Percentiles rank a stretch among this genome's conserved stretches.
Conservation (phyloP, 2,329 filamentous ascomycete species). For the Cladophialophora exuberans region DNA sequence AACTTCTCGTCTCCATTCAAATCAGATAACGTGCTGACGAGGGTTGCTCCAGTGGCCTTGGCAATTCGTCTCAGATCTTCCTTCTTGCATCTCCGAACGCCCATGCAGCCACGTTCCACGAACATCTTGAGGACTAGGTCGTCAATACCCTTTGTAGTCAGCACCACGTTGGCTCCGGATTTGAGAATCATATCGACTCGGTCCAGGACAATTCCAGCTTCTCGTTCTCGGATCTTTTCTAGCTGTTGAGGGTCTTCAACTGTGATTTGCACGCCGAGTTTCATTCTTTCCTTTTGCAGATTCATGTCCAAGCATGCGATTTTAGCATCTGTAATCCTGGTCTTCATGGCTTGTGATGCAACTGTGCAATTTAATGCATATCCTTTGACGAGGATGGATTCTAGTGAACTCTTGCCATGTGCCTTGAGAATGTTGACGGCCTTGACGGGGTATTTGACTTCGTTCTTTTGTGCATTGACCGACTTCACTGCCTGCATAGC, state of each 20-base stretch:
- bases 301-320: slow-evolving; percentile 98
- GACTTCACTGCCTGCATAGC: slow-evolving; percentile 94
- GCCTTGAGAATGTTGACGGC: slow-evolving; percentile 98
- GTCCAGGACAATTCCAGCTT: slow-evolving; percentile 91
- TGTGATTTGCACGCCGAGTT: slow-evolving; percentile 96
- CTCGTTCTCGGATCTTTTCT: slow-evolving; percentile 92
- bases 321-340: slow-evolving; percentile 87
- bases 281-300: slow-evolving; percentile 98
- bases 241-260: slow-evolving; percentile 96
- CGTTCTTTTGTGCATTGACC: slow-evolving; percentile 78
- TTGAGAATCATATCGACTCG: slow-evolving; percentile 97
- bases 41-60: slow-evolving; percentile 89
- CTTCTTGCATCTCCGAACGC: slow-evolving; percentile 95
- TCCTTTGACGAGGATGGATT: slow-evolving; percentile 90
- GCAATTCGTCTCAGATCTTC: slow-evolving; percentile 95
- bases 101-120: slow-evolving; percentile 93
- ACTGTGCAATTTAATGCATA: slow-evolving; percentile 99
- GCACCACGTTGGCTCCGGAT: slow-evolving; percentile 90
- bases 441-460: slow-evolving; percentile 97
- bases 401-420: slow-evolving; percentile 87
- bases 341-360: slow-evolving; percentile 97
- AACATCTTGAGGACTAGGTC: slow-evolving; percentile 94
- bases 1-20: slow-evolving; percentile 98
- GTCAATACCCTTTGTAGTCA: slow-evolving; percentile 98
- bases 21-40: slow-evolving; percentile 91